These are phyloP conservation scores for Boletellus deceptivus DNA, from an alignment of 1,284 basidiomycete species.

Conservation along the genomic window DNA sequence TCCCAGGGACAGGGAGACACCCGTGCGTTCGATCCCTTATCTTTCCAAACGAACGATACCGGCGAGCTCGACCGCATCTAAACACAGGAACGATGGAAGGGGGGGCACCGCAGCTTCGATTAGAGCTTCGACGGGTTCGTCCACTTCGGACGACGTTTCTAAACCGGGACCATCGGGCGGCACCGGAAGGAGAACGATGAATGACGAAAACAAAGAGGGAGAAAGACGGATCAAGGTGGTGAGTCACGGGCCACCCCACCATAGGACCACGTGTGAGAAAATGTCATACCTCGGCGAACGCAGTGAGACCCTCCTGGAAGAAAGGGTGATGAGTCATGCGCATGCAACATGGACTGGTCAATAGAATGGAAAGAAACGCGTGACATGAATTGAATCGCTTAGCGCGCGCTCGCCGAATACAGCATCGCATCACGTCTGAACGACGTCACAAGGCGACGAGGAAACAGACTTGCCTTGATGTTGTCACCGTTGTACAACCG, in stretches of 20 bases:
- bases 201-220: constrained; percentile 4
- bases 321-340: constrained; percentile 14
- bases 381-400: too few relatives aligned
- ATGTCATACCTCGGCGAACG: constrained; percentile 42
- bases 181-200: constrained; percentile 25
- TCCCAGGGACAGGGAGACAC: too few relatives aligned
- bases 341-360: too few relatives aligned
- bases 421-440: neutral
- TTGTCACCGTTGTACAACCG: constrained; percentile 68
- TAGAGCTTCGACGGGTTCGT: constrained; percentile 59
- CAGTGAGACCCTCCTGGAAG: constrained; percentile 42
- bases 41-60: too few relatives aligned
- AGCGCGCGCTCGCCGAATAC: too few relatives aligned
- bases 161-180: constrained; percentile 1
- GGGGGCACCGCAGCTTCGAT: constrained; percentile 11
- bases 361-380: too few relatives aligned
- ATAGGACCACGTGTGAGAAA: constrained; percentile 6
- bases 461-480: constrained; percentile 53
- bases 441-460: too few relatives aligned
- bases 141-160: constrained; percentile 64
- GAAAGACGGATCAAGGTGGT: constrained; percentile 10
- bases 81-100: neutral
- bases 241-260: neutral
- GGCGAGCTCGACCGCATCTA: too few relatives aligned
- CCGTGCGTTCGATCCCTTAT: too few relatives aligned